These are phyloP conservation scores for Pythium aquatile DNA, from an alignment of 352 stramenopile species.

Conservation along the genomic window DNA sequence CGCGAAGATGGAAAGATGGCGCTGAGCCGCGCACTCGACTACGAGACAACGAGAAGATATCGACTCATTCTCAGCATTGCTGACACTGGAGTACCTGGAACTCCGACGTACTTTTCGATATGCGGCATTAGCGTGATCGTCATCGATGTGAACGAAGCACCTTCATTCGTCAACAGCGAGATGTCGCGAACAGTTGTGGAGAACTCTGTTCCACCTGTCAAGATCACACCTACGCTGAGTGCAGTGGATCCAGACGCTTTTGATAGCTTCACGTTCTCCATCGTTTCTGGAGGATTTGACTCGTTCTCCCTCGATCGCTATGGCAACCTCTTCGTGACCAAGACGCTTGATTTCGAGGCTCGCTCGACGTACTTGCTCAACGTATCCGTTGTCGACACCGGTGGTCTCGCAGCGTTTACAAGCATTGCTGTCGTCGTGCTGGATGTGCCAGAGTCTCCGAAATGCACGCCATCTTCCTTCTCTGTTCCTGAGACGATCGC, in stretches of 20 bases:
- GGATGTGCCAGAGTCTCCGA: constrained; percentile 44
- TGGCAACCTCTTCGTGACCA: constrained; percentile 36
- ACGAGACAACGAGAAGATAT: constrained; percentile 28
- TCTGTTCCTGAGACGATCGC: constrained; percentile 28
- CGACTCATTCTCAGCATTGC: constrained; percentile 28
- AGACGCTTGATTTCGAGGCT: constrained; percentile 43
- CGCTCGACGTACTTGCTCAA: constrained; percentile 36
- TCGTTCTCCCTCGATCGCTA: constrained; percentile 46
- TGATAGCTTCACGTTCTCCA: constrained; percentile 40
- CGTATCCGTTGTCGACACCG: constrained; percentile 38
- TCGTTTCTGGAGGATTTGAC: constrained; percentile 34
- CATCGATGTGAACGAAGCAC: constrained; percentile 52
- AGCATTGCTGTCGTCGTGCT: constrained; percentile 32
- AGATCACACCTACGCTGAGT: constrained; percentile 28
- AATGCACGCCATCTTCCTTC: constrained; percentile 31
- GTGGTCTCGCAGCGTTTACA: constrained; percentile 33
- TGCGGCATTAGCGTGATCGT: constrained; percentile 48
- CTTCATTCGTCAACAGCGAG: constrained; percentile 28
- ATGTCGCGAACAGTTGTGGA: constrained; percentile 35
- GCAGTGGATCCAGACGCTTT: constrained; percentile 45
- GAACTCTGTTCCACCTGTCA: constrained; percentile 36
- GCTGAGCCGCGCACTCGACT: constrained; percentile 30
- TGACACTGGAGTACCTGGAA: constrained; percentile 21
- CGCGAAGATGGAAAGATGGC: constrained; percentile 20
- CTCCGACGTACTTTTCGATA: constrained; percentile 8